Conservation (phyloP, 306 rosid genomes). For the Vigna nakashimae region DNA sequence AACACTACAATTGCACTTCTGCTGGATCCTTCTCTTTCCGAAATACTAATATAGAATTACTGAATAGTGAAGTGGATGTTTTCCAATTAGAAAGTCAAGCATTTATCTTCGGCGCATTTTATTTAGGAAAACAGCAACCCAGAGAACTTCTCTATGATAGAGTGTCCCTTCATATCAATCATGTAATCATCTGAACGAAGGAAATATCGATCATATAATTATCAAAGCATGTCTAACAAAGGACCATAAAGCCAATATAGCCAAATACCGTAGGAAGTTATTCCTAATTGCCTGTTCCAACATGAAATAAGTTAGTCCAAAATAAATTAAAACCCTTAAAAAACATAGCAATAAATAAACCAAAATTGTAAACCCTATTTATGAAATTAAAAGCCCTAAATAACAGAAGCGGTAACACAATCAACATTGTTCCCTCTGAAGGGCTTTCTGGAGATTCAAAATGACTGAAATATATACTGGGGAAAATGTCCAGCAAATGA, state of each 20-base stretch:
- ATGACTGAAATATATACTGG: neutral
- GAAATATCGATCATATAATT: neutral
- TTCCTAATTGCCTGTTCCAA: neutral
- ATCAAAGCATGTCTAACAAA: neutral
- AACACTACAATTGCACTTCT: slow-evolving; percentile 13
- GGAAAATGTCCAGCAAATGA: neutral
- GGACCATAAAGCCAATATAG: neutral
- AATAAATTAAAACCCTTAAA: neutral
- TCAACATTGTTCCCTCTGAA: neutral
- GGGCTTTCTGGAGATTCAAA: neutral
- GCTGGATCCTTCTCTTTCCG: slow-evolving; percentile 15
- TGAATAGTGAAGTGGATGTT: slow-evolving; percentile 12
- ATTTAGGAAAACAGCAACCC: neutral
- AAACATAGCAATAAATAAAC: neutral
- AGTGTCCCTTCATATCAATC: neutral
- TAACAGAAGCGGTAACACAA: neutral
- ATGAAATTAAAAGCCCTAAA: neutral
- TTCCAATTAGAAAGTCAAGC: slow-evolving; percentile 8
- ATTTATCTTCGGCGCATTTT: neutral
- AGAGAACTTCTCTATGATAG: neutral
- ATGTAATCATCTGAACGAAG: neutral
- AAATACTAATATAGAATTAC: slow-evolving; percentile 25
- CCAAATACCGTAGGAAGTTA: neutral
- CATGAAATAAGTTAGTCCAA: neutral
- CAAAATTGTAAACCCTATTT: neutral